Conservation (phyloP, 2,329 filamentous ascomycete genomes). For the Dactylellina sp. region DNA sequence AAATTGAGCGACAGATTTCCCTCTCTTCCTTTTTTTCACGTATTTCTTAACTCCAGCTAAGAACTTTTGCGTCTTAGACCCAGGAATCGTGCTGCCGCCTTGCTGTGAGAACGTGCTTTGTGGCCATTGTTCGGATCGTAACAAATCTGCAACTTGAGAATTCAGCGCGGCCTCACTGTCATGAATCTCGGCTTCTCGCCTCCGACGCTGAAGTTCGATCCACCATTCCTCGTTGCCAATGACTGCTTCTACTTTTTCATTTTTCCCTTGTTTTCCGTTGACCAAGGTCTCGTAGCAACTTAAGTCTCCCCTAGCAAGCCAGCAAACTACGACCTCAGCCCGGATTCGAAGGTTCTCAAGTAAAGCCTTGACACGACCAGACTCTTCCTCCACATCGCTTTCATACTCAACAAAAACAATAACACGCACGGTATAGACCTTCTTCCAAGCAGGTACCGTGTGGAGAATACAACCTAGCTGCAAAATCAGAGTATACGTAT, state of each 20-base stretch:
- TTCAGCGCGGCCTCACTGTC: constrained; percentile 56
- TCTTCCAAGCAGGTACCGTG: constrained; percentile 84
- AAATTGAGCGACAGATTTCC: constrained; percentile 31
- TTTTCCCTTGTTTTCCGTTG: constrained; percentile 73
- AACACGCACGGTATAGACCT: constrained; percentile 77
- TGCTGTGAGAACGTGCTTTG: constrained; percentile 54
- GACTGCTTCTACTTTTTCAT: constrained; percentile 73
- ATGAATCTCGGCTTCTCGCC: constrained; percentile 55
- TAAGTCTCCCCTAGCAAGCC: constrained; percentile 79
- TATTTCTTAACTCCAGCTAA: constrained; percentile 58
- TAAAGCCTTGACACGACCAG: constrained; percentile 76
- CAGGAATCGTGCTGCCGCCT: constrained; percentile 4
- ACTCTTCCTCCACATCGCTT: constrained; percentile 82
- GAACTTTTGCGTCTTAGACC: constrained; percentile 40
- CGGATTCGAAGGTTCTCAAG: constrained; percentile 85
- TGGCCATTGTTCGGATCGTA: constrained; percentile 58
- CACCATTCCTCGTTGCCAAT: constrained; percentile 83
- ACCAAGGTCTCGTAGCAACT: constrained; percentile 81
- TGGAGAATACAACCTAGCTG: constrained; percentile 78
- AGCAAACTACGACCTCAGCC: constrained; percentile 82
- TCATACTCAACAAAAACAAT: constrained; percentile 92
- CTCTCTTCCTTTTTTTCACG: constrained; percentile 56
- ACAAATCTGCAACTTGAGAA: constrained; percentile 52
- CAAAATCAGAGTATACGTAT: constrained; percentile 74
- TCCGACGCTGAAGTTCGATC: constrained; percentile 74